Evolutionary conservation across 768 basidiomycete species (phyloP).

Genomic region (Podaxis mareebaensis): DNA sequence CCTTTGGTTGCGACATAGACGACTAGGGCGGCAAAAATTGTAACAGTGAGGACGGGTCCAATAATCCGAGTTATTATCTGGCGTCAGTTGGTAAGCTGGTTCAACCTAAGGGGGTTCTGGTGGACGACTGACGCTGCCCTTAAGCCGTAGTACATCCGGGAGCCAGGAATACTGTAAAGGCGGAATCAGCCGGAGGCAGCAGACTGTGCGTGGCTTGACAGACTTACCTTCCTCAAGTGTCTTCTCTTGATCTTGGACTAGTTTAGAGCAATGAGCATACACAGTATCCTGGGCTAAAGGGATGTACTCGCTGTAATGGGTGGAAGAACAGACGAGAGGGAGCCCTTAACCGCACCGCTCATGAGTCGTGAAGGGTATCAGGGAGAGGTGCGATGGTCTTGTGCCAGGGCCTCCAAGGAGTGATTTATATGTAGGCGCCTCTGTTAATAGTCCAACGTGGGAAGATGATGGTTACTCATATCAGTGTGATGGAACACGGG

Average conservation of each 20-base stretch:
- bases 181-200: not conserved
- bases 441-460: not conserved
- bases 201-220: not conserved
- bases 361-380: constrained; percentile 1
- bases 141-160: constrained; percentile 81
- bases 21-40: constrained; percentile 65
- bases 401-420: no score
- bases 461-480: constrained; percentile 9
- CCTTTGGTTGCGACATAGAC: constrained; percentile 62
- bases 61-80: constrained; percentile 72
- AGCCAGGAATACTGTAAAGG: constrained; percentile 77
- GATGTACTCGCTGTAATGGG: constrained; percentile 25
- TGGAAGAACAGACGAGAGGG: constrained; percentile 31
- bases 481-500: not conserved
- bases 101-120: not conserved
- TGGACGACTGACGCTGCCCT: constrained; percentile 69
- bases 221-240: constrained; percentile 50
- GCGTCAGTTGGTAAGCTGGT: constrained; percentile 7
- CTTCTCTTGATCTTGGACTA: constrained; percentile 49
- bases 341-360: constrained; percentile 29
- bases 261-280: constrained; percentile 14
- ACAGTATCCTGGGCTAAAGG: not conserved
- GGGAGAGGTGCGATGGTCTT: not conserved
- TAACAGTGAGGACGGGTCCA: constrained; percentile 85
- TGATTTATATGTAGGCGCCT: not conserved